Conservation (phyloP, 2,329 filamentous ascomycete genomes). For the Aureobasidium musti region DNA sequence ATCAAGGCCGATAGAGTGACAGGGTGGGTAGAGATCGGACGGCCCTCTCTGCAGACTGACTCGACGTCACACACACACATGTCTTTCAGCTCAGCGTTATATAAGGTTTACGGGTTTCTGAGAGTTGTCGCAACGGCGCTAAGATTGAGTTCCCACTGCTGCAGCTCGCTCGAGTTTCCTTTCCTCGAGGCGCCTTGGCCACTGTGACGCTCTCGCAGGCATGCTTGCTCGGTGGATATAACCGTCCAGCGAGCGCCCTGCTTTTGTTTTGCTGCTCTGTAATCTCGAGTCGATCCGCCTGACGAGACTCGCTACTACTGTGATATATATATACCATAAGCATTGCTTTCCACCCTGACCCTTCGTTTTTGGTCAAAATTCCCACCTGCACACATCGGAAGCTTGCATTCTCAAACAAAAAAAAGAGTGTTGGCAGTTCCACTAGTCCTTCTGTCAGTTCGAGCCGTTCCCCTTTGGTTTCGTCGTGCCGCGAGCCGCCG, state of each 20-base stretch:
- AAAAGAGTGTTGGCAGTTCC: constrained; percentile 12
- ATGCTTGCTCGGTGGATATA: constrained; percentile 12
- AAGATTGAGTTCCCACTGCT: constrained; percentile 20
- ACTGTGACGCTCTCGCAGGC: constrained; percentile 18
- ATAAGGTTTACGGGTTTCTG: constrained; percentile 14
- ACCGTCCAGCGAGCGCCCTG: constrained; percentile 11
- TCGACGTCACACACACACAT: constrained; percentile 16
- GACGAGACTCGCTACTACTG: not conserved
- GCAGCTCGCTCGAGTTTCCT: constrained; percentile 20
- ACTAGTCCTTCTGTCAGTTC: constrained; percentile 16
- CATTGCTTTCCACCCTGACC: constrained; percentile 2
- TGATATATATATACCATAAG: constrained; percentile 4
- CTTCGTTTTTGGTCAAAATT: not conserved
- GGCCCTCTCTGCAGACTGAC: not conserved
- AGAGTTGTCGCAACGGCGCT: constrained; percentile 10
- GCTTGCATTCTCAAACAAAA: not conserved
- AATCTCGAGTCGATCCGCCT: constrained; percentile 25
- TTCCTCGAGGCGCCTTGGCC: constrained; percentile 7
- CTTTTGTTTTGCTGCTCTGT: constrained; percentile 26
- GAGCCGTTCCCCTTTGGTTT: constrained; percentile 15
- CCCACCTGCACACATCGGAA: not conserved
- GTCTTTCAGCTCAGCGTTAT: not conserved
- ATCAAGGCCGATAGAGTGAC: not conserved
- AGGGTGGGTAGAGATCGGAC: constrained; percentile 7
- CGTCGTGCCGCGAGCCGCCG: constrained; percentile 17